Conservation (phyloP, 2,329 filamentous ascomycete species). For the Sporothrix globosa region DNA sequence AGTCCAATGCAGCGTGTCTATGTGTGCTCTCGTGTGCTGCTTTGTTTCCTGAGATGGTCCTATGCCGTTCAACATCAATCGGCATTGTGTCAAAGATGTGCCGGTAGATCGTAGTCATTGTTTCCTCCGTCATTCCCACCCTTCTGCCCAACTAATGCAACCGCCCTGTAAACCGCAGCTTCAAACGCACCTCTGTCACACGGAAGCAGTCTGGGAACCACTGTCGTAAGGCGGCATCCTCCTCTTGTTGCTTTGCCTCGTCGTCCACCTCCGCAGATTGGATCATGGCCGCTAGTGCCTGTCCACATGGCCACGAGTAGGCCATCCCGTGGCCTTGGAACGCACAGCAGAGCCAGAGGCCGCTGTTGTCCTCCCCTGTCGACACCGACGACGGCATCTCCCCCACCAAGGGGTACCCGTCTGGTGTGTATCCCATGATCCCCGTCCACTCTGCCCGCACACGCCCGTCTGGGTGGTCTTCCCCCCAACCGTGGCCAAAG, state of each 20-base stretch:
- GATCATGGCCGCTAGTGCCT: constrained; percentile 61
- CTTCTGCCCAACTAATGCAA: constrained; percentile 35
- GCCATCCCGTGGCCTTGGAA: constrained; percentile 73
- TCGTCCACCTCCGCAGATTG: constrained; percentile 34
- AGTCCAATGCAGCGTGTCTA: neutral
- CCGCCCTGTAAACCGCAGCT: constrained; percentile 43
- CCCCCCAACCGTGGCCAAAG: constrained; percentile 58
- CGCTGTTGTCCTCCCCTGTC: constrained; percentile 41
- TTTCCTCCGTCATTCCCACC: no score
- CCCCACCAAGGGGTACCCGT: constrained; percentile 58
- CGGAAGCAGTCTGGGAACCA: constrained; percentile 61
- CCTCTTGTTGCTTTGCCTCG: constrained; percentile 4
- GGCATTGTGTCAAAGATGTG: no score
- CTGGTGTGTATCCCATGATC: constrained; percentile 60
- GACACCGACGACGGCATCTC: constrained; percentile 43
- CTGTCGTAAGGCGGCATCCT: constrained; percentile 41
- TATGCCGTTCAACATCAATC: no score
- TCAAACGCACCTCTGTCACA: constrained; percentile 52
- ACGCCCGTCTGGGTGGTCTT: constrained; percentile 47
- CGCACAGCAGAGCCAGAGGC: constrained; percentile 60
- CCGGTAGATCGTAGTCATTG: no score
- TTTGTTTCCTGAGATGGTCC: neutral
- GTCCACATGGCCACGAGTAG: constrained; percentile 61
- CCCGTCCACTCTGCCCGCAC: constrained; percentile 54
- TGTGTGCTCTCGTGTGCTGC: neutral